Percentiles rank a stretch among this genome's conserved stretches.
Conservation (phyloP, 2,329 filamentous ascomycete genomes). For the Dothideomycetidae sp. region DNA sequence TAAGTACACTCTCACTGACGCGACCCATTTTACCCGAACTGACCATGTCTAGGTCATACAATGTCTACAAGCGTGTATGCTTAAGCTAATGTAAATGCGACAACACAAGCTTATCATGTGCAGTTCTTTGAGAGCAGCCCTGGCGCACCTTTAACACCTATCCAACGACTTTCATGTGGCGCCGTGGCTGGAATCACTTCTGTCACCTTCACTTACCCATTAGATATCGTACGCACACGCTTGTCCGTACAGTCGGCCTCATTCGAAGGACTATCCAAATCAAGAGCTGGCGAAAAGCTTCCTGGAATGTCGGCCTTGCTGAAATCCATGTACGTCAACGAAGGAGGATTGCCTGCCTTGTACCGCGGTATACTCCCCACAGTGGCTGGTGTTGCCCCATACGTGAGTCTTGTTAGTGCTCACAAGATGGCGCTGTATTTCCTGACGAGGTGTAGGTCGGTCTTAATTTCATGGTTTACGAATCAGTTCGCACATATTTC, state of each 20-base stretch:
- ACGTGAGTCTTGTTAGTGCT: slow-evolving; percentile 50
- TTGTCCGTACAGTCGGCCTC: slow-evolving; percentile 96
- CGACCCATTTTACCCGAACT: too few relatives aligned
- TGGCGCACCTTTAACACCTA: slow-evolving; percentile 56
- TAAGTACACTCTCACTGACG: background rate
- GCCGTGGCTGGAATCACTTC: slow-evolving; percentile 89
- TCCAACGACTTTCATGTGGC: slow-evolving; percentile 73
- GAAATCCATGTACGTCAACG: slow-evolving; percentile 70
- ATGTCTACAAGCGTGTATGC: slow-evolving; percentile 82
- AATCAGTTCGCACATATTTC: slow-evolving; percentile 67
- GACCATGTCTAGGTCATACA: slow-evolving; percentile 55
- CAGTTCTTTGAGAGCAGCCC: slow-evolving; percentile 64
- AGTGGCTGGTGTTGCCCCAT: slow-evolving; percentile 87
- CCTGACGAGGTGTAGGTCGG: slow-evolving; percentile 48
- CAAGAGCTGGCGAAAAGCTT: slow-evolving; percentile 45
- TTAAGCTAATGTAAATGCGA: background rate
- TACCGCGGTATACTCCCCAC: slow-evolving; percentile 92
- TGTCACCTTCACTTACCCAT: slow-evolving; percentile 84
- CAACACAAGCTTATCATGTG: background rate
- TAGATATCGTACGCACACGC: slow-evolving; percentile 92
- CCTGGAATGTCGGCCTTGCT: slow-evolving; percentile 90
- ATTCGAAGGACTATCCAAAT: slow-evolving; percentile 59
- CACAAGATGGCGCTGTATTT: too few relatives aligned
- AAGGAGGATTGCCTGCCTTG: slow-evolving; percentile 73
- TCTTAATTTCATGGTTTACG: slow-evolving; percentile 97